Conservation (phyloP, 345 rosid genomes). For the Heritiera littoralis region DNA sequence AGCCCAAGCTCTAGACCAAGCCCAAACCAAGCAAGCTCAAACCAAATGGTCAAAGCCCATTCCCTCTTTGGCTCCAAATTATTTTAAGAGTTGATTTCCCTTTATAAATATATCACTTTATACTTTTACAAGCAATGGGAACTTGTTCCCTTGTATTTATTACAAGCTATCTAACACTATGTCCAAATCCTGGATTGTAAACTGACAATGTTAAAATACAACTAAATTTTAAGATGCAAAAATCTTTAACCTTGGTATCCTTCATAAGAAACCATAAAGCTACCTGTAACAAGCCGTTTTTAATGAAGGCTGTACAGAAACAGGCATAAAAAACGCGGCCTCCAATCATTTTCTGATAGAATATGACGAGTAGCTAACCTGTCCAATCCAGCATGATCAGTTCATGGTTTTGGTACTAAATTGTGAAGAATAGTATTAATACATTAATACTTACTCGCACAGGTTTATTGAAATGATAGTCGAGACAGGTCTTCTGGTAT, state of each 20-base stretch:
- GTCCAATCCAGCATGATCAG: slow-evolving; percentile 14
- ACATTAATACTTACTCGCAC: slow-evolving; percentile 48
- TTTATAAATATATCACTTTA: too few species aligned
- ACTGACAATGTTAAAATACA: slow-evolving; percentile 43
- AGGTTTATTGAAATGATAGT: slow-evolving; percentile 68
- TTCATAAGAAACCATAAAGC: not conserved
- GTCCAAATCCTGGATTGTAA: slow-evolving; percentile 63
- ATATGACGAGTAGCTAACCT: slow-evolving; percentile 75
- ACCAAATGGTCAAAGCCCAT: too few species aligned
- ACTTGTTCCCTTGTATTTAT: too few species aligned
- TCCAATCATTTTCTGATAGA: slow-evolving; percentile 86
- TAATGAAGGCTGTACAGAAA: slow-evolving; percentile 89
- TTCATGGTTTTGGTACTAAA: not conserved
- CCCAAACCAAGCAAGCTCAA: too few species aligned
- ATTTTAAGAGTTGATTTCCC: too few species aligned
- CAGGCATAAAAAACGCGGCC: slow-evolving; percentile 87
- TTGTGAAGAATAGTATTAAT: too few species aligned
- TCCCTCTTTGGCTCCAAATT: too few species aligned
- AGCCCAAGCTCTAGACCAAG: too few species aligned
- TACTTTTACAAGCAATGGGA: too few species aligned
- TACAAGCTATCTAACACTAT: too few species aligned
- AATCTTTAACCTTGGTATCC: not conserved
- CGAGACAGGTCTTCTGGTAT: slow-evolving; percentile 85
- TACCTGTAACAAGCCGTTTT: slow-evolving; percentile 83
- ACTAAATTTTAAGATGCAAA: not conserved